Percentiles rank a stretch among this genome's conserved stretches.
Evolutionary conservation across 2,329 filamentous ascomycete species (phyloP).

Genomic region (Lomentospora prolificans): DNA sequence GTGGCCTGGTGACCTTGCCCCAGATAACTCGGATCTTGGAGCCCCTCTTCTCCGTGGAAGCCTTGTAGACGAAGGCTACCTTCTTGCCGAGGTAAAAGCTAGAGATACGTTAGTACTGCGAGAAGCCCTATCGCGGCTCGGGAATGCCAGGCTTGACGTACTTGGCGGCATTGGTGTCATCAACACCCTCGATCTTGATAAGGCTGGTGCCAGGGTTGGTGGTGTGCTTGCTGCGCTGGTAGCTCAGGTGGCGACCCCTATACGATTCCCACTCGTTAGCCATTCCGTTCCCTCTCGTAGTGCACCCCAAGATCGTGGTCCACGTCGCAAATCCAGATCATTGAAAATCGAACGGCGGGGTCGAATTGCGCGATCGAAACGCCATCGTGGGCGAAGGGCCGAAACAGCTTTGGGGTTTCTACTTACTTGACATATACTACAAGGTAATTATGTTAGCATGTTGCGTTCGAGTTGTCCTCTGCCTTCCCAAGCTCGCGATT

Average conservation of each 20-base stretch:
- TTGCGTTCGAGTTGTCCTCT: slow-evolving; percentile 1
- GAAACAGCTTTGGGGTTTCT: slow-evolving; percentile 10
- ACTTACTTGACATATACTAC: slow-evolving; percentile 87
- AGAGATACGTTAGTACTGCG: slow-evolving; percentile 10
- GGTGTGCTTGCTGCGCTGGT: slow-evolving; percentile 89
- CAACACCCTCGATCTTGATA: slow-evolving; percentile 98
- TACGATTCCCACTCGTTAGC: slow-evolving; percentile 11
- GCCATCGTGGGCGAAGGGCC: slow-evolving; percentile 2
- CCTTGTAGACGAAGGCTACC: slow-evolving; percentile 97
- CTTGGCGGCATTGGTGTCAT: slow-evolving; percentile 79
- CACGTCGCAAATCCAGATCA: background rate
- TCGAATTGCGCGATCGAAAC: slow-evolving; percentile 1
- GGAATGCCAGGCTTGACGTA: slow-evolving; percentile 35
- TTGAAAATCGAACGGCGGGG: background rate
- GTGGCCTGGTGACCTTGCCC: slow-evolving; percentile 94
- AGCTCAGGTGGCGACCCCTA: slow-evolving; percentile 96
- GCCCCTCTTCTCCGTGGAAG: slow-evolving; percentile 86
- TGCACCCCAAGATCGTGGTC: slow-evolving; percentile 10
- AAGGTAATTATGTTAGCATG: slow-evolving; percentile 25
- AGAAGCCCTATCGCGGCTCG: background rate
- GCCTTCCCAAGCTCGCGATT: slow-evolving; percentile 7
- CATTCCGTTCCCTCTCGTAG: slow-evolving; percentile 7
- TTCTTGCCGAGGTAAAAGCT: slow-evolving; percentile 98
- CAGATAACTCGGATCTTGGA: slow-evolving; percentile 99
- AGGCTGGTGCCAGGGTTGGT: slow-evolving; percentile 85